phyloP scores from a whole-genome alignment of 176 grass and related monocot genomes.

The Oryza glaberrima region DNA sequence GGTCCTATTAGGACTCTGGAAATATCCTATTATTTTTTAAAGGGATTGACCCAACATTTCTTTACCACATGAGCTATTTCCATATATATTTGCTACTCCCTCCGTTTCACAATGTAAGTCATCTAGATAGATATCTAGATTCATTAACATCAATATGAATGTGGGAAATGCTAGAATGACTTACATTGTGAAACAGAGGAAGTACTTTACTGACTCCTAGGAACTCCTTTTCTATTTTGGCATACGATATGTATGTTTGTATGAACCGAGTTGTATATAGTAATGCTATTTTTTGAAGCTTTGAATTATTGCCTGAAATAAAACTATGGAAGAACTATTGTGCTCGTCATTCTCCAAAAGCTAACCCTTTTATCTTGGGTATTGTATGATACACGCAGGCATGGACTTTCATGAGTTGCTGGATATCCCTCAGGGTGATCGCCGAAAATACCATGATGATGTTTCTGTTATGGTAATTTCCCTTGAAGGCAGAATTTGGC shows the following conservation, averaged over 20 bases:
- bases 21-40: not conserved
- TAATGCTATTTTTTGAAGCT: not conserved
- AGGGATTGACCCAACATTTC: not conserved
- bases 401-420: slow-evolving; percentile 88
- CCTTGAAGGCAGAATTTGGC: slow-evolving; percentile 81
- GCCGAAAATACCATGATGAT: slow-evolving; percentile 81
- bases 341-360: not conserved
- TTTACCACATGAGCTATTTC: not conserved
- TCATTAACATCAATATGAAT: too few relatives aligned
- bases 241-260: not conserved
- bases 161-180: too few relatives aligned
- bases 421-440: slow-evolving; percentile 81
- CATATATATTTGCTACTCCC: not conserved
- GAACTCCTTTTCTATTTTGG: not conserved
- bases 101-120: too few relatives aligned
- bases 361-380: not conserved
- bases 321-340: not conserved
- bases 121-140: too few relatives aligned
- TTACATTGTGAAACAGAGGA: too few relatives aligned
- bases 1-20: not conserved
- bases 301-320: not conserved
- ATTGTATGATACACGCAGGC: slow-evolving; percentile 46
- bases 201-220: not conserved
- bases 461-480: slow-evolving; percentile 88
- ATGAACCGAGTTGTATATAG: not conserved